Base-by-base conservation (phyloP, 2,329 filamentous ascomycete species). In the Macrophomina tecta region DNA sequence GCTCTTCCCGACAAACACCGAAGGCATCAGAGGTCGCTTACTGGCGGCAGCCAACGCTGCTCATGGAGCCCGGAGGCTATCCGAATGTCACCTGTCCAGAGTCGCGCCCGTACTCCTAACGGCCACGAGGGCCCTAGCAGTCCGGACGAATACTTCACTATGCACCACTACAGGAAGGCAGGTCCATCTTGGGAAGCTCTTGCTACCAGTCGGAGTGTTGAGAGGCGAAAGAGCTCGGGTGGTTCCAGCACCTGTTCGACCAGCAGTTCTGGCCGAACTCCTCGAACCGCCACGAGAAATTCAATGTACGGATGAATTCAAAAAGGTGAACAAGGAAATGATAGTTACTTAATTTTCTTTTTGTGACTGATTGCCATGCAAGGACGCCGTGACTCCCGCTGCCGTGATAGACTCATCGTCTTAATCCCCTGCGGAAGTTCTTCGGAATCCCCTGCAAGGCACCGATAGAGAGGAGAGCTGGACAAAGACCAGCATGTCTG, bases 61-160 rank as follows among this genome's bases (percentile, higher is more conserved):
- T 74, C 68, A 40, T 73, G 74, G 69, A 75, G 73, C 40, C 75
- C 78, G 14, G 78, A 78, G 66, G 69, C 70, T 7, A 70, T 76
- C 28, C 73, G 78, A 3, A 80, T 77, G 74, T 79, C 76, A 64
- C 78, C 78, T 11, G 72, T 77, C 62, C 55, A 61, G 30, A 67
- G 58, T 40, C 49, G 49, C 38, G 49, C 65, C 28, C 58, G 65
- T 38, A 61, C 53, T 2, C 58, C 65, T n/a, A 63, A 56, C 46
- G 34, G 30, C 42, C 34, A 34, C 16, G 65, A 67, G 23, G 36
- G 65, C 30, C 45, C 55, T 14, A 58, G 65, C 34, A 62, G 55
- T 32, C 67, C 64, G 36, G 65, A 58, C 51, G 68, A 65, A 61
- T 69, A 69, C 55, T 69, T 69, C 58, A 63, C 49, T 42, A 51